Evolutionary conservation across 805 yeast species (phyloP), one percentile per base, ranked within the genome.

Genomic region (Geotrichum ghanense): DNA sequence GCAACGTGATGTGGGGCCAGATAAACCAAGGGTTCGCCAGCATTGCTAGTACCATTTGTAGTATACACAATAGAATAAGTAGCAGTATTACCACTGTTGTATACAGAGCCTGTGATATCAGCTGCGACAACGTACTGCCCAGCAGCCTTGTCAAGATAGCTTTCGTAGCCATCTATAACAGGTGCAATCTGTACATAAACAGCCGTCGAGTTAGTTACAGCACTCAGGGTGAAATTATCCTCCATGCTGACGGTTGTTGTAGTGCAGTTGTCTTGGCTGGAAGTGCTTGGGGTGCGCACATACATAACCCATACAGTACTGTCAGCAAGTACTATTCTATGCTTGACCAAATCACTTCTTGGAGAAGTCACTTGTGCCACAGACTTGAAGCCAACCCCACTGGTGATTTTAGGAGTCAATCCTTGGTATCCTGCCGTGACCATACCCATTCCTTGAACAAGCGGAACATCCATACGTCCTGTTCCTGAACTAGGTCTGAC

Each of bases 241-340:
- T 50, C 27, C 25, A 48, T 63, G 19, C 16, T 9, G 16, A 31
- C 4, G 17, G 17, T 31, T 12, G 16, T 19, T 6, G 12, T 31
- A n/a, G 17, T 19, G 59, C 26, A 43, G 45, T 52, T 71, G 56
- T 41, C 22, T 22, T 40, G 42, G 4, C 34, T 26, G 59, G 52
- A 48, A 20, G 25, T 22, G 56, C 16, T 52, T 49, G 34, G 46
- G 54, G 42, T 67, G 55, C 26, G 64, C 57, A 48, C 77, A 54
- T 82, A 86, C 27, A 85, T 65, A 14, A 77, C 66, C 92, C 95
- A 86, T 14, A 61, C 67, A 12, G 70, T 69, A 26, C 71, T 75
- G 59, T 79, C 78, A 53, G 72, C 71, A 46, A 86, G 68, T 4
- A 67, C 64, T 2, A 74, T 70, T 22, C 68, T 62, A 57, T 78